Conservation (phyloP, 495 filamentous ascomycete genomes). For the Lichina pygmaea region DNA sequence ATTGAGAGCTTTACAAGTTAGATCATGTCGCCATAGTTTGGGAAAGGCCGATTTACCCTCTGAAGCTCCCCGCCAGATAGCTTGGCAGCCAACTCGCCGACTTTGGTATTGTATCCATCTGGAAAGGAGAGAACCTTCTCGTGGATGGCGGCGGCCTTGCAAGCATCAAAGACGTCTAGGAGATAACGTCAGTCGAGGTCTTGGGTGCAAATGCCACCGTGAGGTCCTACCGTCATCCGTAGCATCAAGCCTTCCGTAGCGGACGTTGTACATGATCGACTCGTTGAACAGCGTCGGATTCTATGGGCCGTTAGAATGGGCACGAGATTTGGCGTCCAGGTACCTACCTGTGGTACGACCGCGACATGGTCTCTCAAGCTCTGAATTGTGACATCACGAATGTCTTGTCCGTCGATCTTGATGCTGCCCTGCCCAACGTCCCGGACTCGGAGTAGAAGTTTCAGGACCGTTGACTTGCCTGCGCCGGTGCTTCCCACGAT, state of each 20-base stretch:
- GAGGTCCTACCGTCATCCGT: conserved; percentile 5
- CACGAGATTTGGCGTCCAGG: background rate
- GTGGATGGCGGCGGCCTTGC: conserved; percentile 17
- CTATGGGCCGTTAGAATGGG: conserved; percentile 18
- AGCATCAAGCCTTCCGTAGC: conserved; percentile 25
- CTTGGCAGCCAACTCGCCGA: conserved; percentile 27
- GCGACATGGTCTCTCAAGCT: conserved; percentile 26
- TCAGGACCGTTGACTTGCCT: conserved; percentile 43
- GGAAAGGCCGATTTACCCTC: conserved; percentile 8
- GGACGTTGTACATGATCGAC: conserved; percentile 43
- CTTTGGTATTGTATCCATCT: conserved; percentile 5
- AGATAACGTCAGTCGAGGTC: background rate
- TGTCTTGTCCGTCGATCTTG: conserved; percentile 22
- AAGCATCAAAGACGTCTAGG: conserved; percentile 3
- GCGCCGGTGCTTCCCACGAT: conserved; percentile 43
- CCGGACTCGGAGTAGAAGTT: conserved; percentile 25
- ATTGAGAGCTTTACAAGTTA: conserved; percentile 19
- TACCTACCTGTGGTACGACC: conserved; percentile 17
- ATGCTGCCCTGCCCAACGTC: conserved; percentile 20
- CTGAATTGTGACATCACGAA: conserved; percentile 27
- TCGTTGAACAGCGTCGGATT: conserved; percentile 35
- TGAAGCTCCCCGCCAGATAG: conserved; percentile 40
- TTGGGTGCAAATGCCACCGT: background rate
- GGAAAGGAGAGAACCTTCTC: conserved; percentile 3
- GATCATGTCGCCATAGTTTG: background rate